Evolutionary conservation across 208 protist genomes (phyloP), one percentile per base, ranked within the genome.

Genomic region (Leptomonas pyrrhocoris): DNA sequence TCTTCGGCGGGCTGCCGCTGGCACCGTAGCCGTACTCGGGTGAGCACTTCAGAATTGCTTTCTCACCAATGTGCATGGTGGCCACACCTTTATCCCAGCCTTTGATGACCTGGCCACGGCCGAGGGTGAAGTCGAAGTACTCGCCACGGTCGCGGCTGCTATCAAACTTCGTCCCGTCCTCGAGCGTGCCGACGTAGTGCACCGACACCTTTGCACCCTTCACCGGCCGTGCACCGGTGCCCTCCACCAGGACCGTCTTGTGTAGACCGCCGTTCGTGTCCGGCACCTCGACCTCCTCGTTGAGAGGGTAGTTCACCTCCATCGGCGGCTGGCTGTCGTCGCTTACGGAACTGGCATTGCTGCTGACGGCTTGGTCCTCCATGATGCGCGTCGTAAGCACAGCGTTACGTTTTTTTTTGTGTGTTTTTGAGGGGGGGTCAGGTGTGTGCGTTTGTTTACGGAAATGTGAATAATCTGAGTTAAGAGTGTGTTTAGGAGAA

Each of bases 11-110:
- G 73, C 80, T 86, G 40, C 89, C 93, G 31, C 61, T 49, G 15
- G 79, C 88, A 4, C 94, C 94, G 73, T 97, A 97, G 43, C 77
- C 93, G 79, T 95, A 96, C 28, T 92, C 88, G 0, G 91, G 73
- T 6, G 74, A 77, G 71, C 86, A 92, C 51, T 70, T 77, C 50
- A 97, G 73, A 21, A 90, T 65, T 18, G 89, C 79, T 71, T 88
- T 94, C 80, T 98, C 94, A 21, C 94, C 94, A 16, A 90, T 68
- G 15, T 80, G 80, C 94, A 98, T 98, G 6, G 94, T 95, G 13
- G 85, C 83, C 45, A 98, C 89, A 48, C 94, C 91, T 48, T 87
- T 80, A 59, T 98, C 94, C 94, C 93, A 97, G 28, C 92, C 93
- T 65, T 94, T 93, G 68, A 98, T 98, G 11, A 97, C 94, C 76